phyloP scores from a whole-genome alignment of 192 early-diverging fungal species.

The Phycomyces nitens region DNA sequence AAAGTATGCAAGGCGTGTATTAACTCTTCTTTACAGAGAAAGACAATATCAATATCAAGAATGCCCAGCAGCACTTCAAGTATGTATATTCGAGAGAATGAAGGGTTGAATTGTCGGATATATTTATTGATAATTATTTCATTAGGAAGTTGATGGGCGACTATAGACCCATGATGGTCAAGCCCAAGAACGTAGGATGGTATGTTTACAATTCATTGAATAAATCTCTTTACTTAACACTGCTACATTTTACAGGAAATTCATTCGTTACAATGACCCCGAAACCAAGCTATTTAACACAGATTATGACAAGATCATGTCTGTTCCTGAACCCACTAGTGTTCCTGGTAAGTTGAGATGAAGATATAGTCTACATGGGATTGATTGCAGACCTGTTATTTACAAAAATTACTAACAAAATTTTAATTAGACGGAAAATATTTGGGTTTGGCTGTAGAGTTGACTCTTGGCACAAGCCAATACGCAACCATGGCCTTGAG shows the following conservation, averaged over 20 bases:
- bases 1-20: neutral
- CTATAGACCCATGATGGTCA: conserved; percentile 61
- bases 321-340: conserved; percentile 35
- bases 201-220: neutral
- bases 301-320: conserved; percentile 60
- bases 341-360: conserved; percentile 16
- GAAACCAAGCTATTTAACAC: conserved; percentile 53
- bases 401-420: neutral
- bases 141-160: conserved; percentile 50
- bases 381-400: neutral
- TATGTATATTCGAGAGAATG: neutral
- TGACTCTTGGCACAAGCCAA: conserved; percentile 77
- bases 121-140: too few relatives aligned
- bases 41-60: conserved; percentile 11
- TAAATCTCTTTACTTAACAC: neutral
- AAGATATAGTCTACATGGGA: neutral
- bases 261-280: conserved; percentile 65
- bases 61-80: conserved; percentile 6
- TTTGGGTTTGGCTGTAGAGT: conserved; percentile 68
- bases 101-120: neutral
- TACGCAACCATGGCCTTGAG: conserved; percentile 98
- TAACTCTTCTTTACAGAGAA: conserved; percentile 3
- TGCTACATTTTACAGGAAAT: conserved; percentile 37
- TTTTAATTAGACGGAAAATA: conserved; percentile 54
- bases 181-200: conserved; percentile 58